Percentiles rank a stretch among this genome's conserved stretches.
Evolutionary conservation across 2,329 filamentous ascomycete genomes (phyloP).

Genomic region (Paracorniculantispora psalliotae): DNA sequence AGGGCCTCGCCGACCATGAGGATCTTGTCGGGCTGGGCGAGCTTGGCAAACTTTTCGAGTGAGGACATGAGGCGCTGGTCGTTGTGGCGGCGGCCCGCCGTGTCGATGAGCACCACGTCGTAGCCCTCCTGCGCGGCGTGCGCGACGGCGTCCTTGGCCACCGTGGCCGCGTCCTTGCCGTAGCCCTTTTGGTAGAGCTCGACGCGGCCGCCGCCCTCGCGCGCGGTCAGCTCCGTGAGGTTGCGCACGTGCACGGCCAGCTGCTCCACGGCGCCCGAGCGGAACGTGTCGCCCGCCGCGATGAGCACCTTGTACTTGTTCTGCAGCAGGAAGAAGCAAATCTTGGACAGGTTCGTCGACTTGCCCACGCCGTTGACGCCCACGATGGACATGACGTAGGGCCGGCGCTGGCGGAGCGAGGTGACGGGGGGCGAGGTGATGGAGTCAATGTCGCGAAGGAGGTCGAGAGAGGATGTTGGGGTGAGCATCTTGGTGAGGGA

Average conservation of each 20-base stretch:
- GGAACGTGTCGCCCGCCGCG: slow-evolving; percentile 93
- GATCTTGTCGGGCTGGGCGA: slow-evolving; percentile 95
- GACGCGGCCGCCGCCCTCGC: slow-evolving; percentile 77
- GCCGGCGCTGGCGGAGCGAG: slow-evolving; percentile 61
- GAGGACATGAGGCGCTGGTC: slow-evolving; percentile 94
- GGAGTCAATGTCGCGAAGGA: slow-evolving; percentile 86
- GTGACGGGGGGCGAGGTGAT: slow-evolving; percentile 63
- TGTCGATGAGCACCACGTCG: slow-evolving; percentile 96
- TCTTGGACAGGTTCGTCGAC: slow-evolving; percentile 95
- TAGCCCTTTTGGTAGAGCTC: slow-evolving; percentile 97
- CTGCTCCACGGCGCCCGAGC: slow-evolving; percentile 94
- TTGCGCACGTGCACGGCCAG: slow-evolving; percentile 93
- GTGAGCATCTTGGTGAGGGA: slow-evolving; percentile 94
- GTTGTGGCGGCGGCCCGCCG: slow-evolving; percentile 90
- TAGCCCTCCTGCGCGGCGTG: slow-evolving; percentile 71
- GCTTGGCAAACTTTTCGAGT: slow-evolving; percentile 94
- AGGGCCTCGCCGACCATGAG: slow-evolving; percentile 89
- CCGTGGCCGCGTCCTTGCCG: slow-evolving; percentile 92
- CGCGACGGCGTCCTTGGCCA: slow-evolving; percentile 88
- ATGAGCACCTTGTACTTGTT: slow-evolving; percentile 96
- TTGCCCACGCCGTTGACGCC: slow-evolving; percentile 98
- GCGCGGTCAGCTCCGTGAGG: slow-evolving; percentile 77
- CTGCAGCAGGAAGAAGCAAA: slow-evolving; percentile 94
- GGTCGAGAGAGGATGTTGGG: slow-evolving; percentile 87
- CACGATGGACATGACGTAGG: slow-evolving; percentile 97